Conservation (phyloP, 83 land plant genomes). For the Larix sibirica region DNA sequence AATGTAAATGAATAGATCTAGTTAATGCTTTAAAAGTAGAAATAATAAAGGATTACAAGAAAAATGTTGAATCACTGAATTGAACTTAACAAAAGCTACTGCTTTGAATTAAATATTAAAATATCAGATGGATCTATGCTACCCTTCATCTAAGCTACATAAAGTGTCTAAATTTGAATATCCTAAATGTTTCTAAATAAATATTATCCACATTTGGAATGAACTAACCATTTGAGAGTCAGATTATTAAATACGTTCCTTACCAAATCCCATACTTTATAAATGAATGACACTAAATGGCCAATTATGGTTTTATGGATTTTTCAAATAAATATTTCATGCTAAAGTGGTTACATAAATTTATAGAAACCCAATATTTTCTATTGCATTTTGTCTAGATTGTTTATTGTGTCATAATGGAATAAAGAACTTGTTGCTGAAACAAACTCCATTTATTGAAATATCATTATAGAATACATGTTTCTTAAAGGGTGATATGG, state of each 20-base stretch:
- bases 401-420: no score
- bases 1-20: neutral
- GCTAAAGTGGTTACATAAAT: neutral
- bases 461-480: no score
- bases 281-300: neutral
- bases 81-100: neutral
- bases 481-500: no score
- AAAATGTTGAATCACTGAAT: neutral
- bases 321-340: neutral
- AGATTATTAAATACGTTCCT: neutral
- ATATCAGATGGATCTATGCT: neutral
- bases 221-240: neutral
- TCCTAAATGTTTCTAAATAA: neutral
- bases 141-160: neutral
- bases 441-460: no score
- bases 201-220: neutral
- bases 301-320: neutral
- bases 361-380: no score
- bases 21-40: neutral
- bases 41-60: neutral
- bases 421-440: no score
- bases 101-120: neutral
- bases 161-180: neutral
- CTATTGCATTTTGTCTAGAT: no score
- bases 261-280: neutral